Evolutionary conservation across 2,329 filamentous ascomycete genomes (phyloP).

Genomic region (Scedosporium dehoogii): DNA sequence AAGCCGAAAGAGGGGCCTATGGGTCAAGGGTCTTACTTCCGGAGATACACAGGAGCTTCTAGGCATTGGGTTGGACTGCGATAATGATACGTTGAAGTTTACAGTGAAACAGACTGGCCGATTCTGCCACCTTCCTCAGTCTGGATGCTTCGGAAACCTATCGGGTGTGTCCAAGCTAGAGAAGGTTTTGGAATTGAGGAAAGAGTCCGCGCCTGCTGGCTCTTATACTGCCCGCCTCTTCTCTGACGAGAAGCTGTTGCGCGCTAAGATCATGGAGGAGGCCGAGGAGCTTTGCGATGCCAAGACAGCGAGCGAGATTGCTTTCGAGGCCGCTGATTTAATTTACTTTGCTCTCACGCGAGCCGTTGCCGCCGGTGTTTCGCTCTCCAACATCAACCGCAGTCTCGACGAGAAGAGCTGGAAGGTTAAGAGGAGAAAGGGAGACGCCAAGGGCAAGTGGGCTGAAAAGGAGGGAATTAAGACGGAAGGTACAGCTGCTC

Average conservation of each 20-base stretch:
- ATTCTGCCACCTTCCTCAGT: slow-evolving; percentile 90
- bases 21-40: slow-evolving; percentile 93
- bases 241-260: slow-evolving; percentile 77
- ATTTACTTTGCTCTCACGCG: slow-evolving; percentile 94
- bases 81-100: slow-evolving; percentile 86
- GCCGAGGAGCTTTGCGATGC: slow-evolving; percentile 91
- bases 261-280: slow-evolving; percentile 98
- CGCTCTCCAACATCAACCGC: slow-evolving; percentile 77
- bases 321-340: slow-evolving; percentile 89
- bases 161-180: slow-evolving; percentile 75
- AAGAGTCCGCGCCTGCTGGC: slow-evolving; percentile 70
- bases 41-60: slow-evolving; percentile 89
- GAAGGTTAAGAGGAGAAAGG: slow-evolving; percentile 87
- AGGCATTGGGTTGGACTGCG: slow-evolving; percentile 79
- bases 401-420: slow-evolving; percentile 91
- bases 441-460: slow-evolving; percentile 91
- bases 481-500: slow-evolving; percentile 22
- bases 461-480: slow-evolving; percentile 69
- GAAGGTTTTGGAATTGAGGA: slow-evolving; percentile 74
- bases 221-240: slow-evolving; percentile 94
- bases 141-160: slow-evolving; percentile 84
- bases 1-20: slow-evolving; percentile 87
- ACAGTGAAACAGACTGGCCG: slow-evolving; percentile 80
- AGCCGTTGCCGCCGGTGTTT: slow-evolving; percentile 76
- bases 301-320: slow-evolving; percentile 69